Percentiles rank a stretch among this genome's conserved stretches.
These are phyloP conservation scores for Saksenaea vasiformis DNA, from an alignment of 371 early-diverging fungal species.

Conservation along the genomic window DNA sequence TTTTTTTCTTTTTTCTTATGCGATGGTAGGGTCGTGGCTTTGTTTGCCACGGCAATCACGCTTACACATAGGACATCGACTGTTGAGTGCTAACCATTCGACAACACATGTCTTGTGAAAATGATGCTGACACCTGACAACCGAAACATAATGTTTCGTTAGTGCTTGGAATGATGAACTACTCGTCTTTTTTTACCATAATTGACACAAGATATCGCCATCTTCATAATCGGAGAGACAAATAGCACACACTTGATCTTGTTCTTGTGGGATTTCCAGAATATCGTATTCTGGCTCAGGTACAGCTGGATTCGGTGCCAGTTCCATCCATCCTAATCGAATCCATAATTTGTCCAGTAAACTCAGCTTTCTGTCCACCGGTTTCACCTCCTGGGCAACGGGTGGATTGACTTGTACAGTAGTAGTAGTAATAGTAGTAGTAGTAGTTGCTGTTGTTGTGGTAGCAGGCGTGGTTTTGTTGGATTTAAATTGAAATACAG, in stretches of 20 bases:
- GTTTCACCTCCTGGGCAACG: slow-evolving; percentile 11
- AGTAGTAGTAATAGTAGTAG: no score
- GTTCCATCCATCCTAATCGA: slow-evolving; percentile 28
- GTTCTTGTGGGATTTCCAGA: slow-evolving; percentile 42
- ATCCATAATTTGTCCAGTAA: slow-evolving; percentile 31
- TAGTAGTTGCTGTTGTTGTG: no score
- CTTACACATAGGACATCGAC: slow-evolving; percentile 41
- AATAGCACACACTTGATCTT: slow-evolving; percentile 63
- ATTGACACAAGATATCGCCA: slow-evolving; percentile 57
- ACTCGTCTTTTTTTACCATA: slow-evolving; percentile 52
- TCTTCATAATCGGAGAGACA: slow-evolving; percentile 69
- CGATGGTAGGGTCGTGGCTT: not conserved
- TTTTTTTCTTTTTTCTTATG: not conserved
- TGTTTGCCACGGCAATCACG: slow-evolving; percentile 27
- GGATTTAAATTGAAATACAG: slow-evolving; percentile 44
- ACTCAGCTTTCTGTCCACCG: slow-evolving; percentile 19
- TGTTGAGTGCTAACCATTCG: slow-evolving; percentile 37
- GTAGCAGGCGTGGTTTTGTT: slow-evolving; percentile 7
- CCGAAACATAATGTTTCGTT: not conserved
- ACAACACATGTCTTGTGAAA: slow-evolving; percentile 36
- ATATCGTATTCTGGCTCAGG: slow-evolving; percentile 25
- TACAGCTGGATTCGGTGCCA: slow-evolving; percentile 8
- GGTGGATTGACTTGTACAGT: not conserved
- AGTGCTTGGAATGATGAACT: not conserved
- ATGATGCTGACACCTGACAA: slow-evolving; percentile 42